Evolutionary conservation across 2,329 filamentous ascomycete species (phyloP).

Genomic region (Chaetoscypha palmicola): DNA sequence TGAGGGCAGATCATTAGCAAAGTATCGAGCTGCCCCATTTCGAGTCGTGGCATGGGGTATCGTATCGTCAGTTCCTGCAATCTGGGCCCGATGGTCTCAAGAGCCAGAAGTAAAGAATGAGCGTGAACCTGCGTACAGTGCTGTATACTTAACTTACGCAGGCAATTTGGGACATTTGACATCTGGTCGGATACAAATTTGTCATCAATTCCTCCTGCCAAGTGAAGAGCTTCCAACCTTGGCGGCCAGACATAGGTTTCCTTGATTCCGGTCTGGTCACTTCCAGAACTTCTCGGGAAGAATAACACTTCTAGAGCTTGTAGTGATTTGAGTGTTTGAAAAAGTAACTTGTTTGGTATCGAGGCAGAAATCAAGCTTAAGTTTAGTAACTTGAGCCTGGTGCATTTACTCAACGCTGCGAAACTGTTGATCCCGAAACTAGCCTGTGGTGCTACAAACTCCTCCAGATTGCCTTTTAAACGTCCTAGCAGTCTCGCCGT

Average conservation of each 20-base stretch:
- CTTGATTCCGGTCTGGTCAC: constrained; percentile 10
- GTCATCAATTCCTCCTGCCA: constrained; percentile 29
- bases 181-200: constrained; percentile 25
- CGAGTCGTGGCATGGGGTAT: constrained; percentile 28
- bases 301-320: constrained; percentile 26
- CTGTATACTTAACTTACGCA: constrained; percentile 28
- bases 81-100: constrained; percentile 22
- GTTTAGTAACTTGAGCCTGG: constrained; percentile 26
- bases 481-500: constrained; percentile 30
- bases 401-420: constrained; percentile 31
- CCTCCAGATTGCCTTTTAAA: constrained; percentile 29
- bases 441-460: constrained; percentile 31
- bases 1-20: constrained; percentile 23
- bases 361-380: constrained; percentile 29
- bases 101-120: constrained; percentile 15
- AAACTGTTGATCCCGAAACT: constrained; percentile 31
- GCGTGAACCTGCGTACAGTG: constrained; percentile 27
- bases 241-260: constrained; percentile 27
- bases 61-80: constrained; percentile 29
- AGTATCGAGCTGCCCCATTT: constrained; percentile 19
- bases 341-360: constrained; percentile 28
- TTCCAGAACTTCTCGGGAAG: constrained; percentile 28
- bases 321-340: constrained; percentile 28
- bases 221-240: constrained; percentile 26
- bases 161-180: constrained; percentile 14